Conservation (phyloP, 768 basidiomycete genomes). For the Terana coerulea region DNA sequence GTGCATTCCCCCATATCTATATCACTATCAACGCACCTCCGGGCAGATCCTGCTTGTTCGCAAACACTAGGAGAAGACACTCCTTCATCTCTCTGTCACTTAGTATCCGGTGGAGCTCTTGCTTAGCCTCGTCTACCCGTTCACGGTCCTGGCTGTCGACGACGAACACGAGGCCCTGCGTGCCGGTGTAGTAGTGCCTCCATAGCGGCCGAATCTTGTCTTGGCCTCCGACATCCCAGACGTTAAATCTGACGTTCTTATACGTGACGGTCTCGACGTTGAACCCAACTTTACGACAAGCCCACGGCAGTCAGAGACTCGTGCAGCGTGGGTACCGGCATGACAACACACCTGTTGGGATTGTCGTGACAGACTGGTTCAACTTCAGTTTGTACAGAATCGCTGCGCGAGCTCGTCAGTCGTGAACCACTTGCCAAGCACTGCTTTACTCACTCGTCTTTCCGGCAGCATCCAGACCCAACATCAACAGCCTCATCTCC, state of each 20-base stretch:
- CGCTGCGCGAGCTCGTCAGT: constrained; percentile 45
- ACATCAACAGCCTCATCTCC: constrained; percentile 97
- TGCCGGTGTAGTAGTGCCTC: constrained; percentile 99
- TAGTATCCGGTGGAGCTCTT: constrained; percentile 93
- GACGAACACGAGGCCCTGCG: constrained; percentile 97
- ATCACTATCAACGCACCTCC: constrained; percentile 64
- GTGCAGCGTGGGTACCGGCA: not conserved
- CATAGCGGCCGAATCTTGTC: constrained; percentile 98
- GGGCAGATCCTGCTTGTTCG: constrained; percentile 98
- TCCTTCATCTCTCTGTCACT: constrained; percentile 98
- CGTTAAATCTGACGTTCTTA: constrained; percentile 95
- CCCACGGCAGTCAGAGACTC: not conserved
- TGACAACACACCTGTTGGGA: constrained; percentile 76
- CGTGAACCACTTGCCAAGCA: not conserved
- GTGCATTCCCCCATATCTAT: not conserved
- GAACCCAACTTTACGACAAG: constrained; percentile 74
- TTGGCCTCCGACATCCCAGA: constrained; percentile 99
- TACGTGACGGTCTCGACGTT: constrained; percentile 99
- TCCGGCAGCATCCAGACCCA: constrained; percentile 96
- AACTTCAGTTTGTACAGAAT: constrained; percentile 99
- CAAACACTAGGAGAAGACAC: constrained; percentile 94
- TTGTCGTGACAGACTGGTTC: constrained; percentile 98
- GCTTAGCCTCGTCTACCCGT: constrained; percentile 93
- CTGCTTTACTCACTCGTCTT: constrained; percentile 80
- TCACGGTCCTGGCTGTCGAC: constrained; percentile 96